Conservation (phyloP, 1,284 basidiomycete genomes). For the Porodaedalea pini region DNA sequence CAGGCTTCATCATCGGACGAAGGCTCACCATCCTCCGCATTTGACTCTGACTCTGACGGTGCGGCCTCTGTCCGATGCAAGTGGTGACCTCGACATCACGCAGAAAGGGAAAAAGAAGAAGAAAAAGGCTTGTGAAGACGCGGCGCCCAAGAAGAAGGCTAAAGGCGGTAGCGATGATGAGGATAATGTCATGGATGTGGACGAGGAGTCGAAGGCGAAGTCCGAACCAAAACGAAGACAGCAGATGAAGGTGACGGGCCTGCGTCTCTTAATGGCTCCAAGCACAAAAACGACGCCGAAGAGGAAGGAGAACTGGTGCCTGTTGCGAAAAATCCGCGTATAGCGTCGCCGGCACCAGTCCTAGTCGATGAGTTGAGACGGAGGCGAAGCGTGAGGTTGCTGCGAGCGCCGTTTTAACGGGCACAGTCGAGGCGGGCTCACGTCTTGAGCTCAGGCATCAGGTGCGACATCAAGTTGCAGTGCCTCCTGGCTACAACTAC, state of each 20-base stretch:
- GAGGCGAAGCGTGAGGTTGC: slow-evolving; percentile 87
- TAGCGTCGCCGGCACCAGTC: slow-evolving; percentile 60
- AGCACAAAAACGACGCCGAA: slow-evolving; percentile 55
- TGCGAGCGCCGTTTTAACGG: slow-evolving; percentile 78
- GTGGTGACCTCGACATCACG: slow-evolving; percentile 62
- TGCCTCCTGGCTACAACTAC: slow-evolving; percentile 92
- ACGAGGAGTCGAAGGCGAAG: slow-evolving; percentile 40
- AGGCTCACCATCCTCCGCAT: slow-evolving; percentile 73
- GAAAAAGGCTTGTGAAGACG: slow-evolving; percentile 30
- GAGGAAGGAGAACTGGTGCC: slow-evolving; percentile 39
- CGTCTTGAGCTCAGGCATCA: slow-evolving; percentile 76
- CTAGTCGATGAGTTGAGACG: slow-evolving; percentile 88
- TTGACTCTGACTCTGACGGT: slow-evolving; percentile 68
- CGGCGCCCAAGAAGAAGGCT: slow-evolving; percentile 10
- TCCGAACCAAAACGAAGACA: slow-evolving; percentile 37
- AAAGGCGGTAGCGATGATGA: slow-evolving; percentile 28
- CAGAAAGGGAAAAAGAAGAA: slow-evolving; percentile 41
- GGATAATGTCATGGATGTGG: slow-evolving; percentile 34
- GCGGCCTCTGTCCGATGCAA: slow-evolving; percentile 79
- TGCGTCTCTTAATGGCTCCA: slow-evolving; percentile 27
- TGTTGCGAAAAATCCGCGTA: slow-evolving; percentile 45
- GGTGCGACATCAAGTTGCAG: slow-evolving; percentile 89
- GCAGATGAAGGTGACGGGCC: slow-evolving; percentile 51
- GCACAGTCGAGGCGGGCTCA: slow-evolving; percentile 61
- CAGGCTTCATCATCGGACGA: slow-evolving; percentile 77